A percentile compares a stretch with the other conserved stretches of the same genome.
phyloP scores from a whole-genome alignment of 805 yeast genomes.

The Cyberlindnera americana region DNA sequence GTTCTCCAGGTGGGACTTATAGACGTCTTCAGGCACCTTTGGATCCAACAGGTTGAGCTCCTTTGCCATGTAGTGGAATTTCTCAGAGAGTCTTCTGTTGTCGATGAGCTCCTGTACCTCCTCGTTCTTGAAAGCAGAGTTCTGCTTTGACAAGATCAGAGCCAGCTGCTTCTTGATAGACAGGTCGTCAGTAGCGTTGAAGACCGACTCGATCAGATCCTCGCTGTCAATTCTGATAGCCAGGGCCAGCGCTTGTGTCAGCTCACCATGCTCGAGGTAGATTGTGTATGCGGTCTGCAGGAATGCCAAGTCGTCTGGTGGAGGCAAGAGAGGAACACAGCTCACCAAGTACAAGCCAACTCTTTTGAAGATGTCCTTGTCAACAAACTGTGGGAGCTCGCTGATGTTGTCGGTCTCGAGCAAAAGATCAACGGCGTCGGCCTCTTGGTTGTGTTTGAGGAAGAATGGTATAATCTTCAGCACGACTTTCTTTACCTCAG shows the following conservation, averaged over 20 bases:
- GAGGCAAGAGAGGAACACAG: slow-evolving; percentile 94
- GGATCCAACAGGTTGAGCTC: slow-evolving; percentile 89
- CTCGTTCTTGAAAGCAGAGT: slow-evolving; percentile 70
- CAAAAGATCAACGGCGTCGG: slow-evolving; percentile 93
- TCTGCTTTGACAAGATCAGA: slow-evolving; percentile 82
- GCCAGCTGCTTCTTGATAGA: slow-evolving; percentile 86
- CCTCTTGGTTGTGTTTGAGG: slow-evolving; percentile 93
- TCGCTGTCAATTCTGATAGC: slow-evolving; percentile 90
- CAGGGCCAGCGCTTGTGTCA: slow-evolving; percentile 85
- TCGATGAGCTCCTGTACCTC: slow-evolving; percentile 82
- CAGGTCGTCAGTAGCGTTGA: slow-evolving; percentile 72
- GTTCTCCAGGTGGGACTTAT: slow-evolving; percentile 85
- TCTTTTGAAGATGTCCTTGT: slow-evolving; percentile 76
- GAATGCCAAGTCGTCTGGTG: slow-evolving; percentile 86
- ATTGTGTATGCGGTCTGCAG: slow-evolving; percentile 85
- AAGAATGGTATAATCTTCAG: slow-evolving; percentile 83
- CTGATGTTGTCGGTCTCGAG: slow-evolving; percentile 88
- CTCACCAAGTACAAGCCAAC: slow-evolving; percentile 93
- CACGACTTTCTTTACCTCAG: slow-evolving; percentile 58
- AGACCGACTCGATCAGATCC: slow-evolving; percentile 70
- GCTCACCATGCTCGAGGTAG: slow-evolving; percentile 70
- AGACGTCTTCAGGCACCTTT: slow-evolving; percentile 91
- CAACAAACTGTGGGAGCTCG: slow-evolving; percentile 77
- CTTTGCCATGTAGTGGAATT: slow-evolving; percentile 73
- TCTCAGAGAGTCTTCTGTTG: slow-evolving; percentile 73